These are phyloP conservation scores for Mycena latifolia DNA, from an alignment of 768 basidiomycete genomes.

Conservation along the genomic window DNA sequence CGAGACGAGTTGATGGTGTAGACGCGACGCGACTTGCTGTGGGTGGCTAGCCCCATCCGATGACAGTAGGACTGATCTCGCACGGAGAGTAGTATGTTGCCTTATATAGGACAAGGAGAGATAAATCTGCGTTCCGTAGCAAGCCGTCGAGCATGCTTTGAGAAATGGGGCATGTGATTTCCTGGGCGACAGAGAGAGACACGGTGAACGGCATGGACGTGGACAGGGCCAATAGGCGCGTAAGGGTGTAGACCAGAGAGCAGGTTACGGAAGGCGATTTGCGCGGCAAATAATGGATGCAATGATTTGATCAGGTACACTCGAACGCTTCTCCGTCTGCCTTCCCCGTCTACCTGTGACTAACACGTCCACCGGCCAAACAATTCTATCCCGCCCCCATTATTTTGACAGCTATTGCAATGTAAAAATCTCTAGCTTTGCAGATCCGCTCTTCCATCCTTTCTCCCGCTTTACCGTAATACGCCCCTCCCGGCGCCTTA, in stretches of 20 bases:
- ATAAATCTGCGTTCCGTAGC: slow-evolving; percentile 14
- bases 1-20: too few species aligned
- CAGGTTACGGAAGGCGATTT: slow-evolving; percentile 30
- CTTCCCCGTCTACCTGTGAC: slow-evolving; percentile 22
- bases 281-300: slow-evolving; percentile 14
- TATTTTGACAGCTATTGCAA: slow-evolving; percentile 27
- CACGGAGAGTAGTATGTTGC: slow-evolving; percentile 15
- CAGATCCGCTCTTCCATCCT: slow-evolving; percentile 25
- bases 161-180: neutral
- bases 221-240: too few species aligned
- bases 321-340: neutral
- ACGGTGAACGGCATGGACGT: neutral
- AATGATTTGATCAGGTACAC: slow-evolving; percentile 19
- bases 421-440: slow-evolving; percentile 29
- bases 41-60: slow-evolving; percentile 17
- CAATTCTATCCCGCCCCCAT: neutral
- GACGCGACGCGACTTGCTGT: slow-evolving; percentile 4
- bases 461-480: slow-evolving; percentile 27
- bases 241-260: neutral
- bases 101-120: slow-evolving; percentile 21
- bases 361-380: slow-evolving; percentile 20
- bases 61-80: slow-evolving; percentile 29
- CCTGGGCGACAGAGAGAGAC: neutral
- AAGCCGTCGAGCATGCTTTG: slow-evolving; percentile 12
- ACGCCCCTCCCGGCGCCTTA: slow-evolving; percentile 42